Evolutionary conservation across 192 early-diverging fungal genomes (phyloP).

Genomic region (Ramicandelaber brevisporus): DNA sequence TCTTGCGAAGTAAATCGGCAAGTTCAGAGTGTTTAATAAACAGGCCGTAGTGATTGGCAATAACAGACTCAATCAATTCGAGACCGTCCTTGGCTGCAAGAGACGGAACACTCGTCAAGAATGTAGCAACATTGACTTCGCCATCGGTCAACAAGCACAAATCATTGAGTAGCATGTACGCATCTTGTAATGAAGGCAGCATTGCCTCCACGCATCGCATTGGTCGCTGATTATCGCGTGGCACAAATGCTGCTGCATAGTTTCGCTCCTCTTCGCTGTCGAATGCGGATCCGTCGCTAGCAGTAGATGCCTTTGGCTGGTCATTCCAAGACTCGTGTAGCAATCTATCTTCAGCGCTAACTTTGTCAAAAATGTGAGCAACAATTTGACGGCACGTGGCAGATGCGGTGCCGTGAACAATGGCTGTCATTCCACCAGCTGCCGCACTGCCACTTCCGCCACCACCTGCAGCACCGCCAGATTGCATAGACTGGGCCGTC

Average conservation of each 20-base stretch:
- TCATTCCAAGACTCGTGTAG: no score
- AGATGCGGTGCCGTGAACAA: constrained; percentile 66
- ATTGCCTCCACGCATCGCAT: constrained; percentile 8
- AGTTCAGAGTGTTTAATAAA: constrained; percentile 61
- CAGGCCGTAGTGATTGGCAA: constrained; percentile 49
- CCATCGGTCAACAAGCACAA: constrained; percentile 53
- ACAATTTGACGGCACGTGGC: constrained; percentile 68
- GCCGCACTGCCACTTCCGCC: constrained; percentile 14
- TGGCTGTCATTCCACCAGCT: constrained; percentile 21
- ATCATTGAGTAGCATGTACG: constrained; percentile 75
- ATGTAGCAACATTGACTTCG: constrained; percentile 39
- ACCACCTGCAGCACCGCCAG: constrained; percentile 13
- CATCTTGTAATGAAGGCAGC: constrained; percentile 45
- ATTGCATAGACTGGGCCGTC: no score
- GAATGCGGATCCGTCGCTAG: no score
- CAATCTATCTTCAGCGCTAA: constrained; percentile 28
- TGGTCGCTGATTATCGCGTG: no score
- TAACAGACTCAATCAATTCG: constrained; percentile 76
- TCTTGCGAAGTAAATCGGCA: constrained; percentile 38
- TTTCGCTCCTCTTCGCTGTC: no score
- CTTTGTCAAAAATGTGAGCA: constrained; percentile 64
- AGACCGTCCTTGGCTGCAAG: no score
- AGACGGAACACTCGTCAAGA: constrained; percentile 13
- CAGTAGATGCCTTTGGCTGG: no score
- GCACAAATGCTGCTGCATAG: no score